Percentiles rank a stretch among this genome's conserved stretches.
Conservation (phyloP, 2,329 filamentous ascomycete genomes). For the Arthroderma sp. region DNA sequence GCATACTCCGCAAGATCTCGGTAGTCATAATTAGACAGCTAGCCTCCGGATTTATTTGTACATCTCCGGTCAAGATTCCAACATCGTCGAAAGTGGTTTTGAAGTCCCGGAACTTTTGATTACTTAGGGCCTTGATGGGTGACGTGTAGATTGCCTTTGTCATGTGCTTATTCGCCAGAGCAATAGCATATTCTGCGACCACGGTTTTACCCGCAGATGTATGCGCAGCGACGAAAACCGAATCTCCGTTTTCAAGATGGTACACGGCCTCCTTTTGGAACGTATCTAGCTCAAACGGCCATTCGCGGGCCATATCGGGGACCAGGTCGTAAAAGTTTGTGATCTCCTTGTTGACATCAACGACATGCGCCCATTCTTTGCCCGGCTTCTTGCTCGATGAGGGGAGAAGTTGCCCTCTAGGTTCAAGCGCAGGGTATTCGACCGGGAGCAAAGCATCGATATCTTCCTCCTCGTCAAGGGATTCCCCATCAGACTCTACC, state of each 20-base stretch:
- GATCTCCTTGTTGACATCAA: slow-evolving; percentile 85
- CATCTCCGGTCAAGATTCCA: slow-evolving; percentile 90
- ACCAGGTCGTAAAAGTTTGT: slow-evolving; percentile 89
- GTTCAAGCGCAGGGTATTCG: slow-evolving; percentile 84
- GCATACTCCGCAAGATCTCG: slow-evolving; percentile 94
- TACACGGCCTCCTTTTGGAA: slow-evolving; percentile 99
- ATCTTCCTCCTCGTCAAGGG: slow-evolving; percentile 30
- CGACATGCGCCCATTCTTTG: slow-evolving; percentile 95
- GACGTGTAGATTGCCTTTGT: slow-evolving; percentile 99
- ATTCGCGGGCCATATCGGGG: slow-evolving; percentile 88
- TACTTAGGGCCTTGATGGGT: slow-evolving; percentile 94
- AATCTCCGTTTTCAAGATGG: slow-evolving; percentile 90
- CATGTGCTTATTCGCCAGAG: slow-evolving; percentile 94
- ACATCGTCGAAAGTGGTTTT: slow-evolving; percentile 84
- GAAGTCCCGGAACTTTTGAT: slow-evolving; percentile 97
- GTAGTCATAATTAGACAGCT: slow-evolving; percentile 99
- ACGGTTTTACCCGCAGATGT: slow-evolving; percentile 97
- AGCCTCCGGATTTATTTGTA: slow-evolving; percentile 93
- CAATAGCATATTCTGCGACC: slow-evolving; percentile 95
- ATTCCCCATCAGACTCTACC: slow-evolving; percentile 16
- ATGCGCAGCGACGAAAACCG: slow-evolving; percentile 93
- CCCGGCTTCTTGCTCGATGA: slow-evolving; percentile 61
- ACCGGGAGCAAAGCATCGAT: slow-evolving; percentile 82
- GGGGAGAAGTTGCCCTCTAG: slow-evolving; percentile 61
- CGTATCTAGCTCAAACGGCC: slow-evolving; percentile 93